Evolutionary conservation across 129 eudicot species (phyloP).

Genomic region (Escallonia rubra): DNA sequence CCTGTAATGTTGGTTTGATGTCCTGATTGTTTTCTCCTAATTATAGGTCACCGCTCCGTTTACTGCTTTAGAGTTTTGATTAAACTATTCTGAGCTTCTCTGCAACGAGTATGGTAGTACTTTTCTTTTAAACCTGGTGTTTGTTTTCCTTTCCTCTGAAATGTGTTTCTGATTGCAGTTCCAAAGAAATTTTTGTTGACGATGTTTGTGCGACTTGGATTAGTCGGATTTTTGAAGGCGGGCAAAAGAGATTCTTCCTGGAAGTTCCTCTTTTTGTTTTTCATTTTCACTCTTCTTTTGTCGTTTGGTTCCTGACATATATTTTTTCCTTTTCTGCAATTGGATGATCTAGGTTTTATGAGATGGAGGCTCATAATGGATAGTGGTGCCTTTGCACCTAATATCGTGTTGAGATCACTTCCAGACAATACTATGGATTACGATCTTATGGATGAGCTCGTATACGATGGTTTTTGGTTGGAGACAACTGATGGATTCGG

Average conservation of each 20-base stretch:
- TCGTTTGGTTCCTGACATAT: conserved; percentile 43
- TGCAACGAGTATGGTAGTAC: neutral
- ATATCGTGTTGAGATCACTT: conserved; percentile 18
- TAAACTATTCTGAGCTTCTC: neutral
- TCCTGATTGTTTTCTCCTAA: neutral
- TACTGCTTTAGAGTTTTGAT: neutral
- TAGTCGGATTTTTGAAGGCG: conserved; percentile 23
- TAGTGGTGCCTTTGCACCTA: conserved; percentile 23
- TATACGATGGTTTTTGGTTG: conserved; percentile 44
- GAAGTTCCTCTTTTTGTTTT: conserved; percentile 54
- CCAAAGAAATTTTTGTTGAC: conserved; percentile 24
- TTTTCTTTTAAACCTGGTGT: neutral
- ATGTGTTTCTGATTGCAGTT: conserved; percentile 40
- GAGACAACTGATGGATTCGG: conserved; percentile 33
- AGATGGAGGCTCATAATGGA: conserved; percentile 20
- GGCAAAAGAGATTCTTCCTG: conserved; percentile 43
- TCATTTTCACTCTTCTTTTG: conserved; percentile 36
- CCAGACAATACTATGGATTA: conserved; percentile 19
- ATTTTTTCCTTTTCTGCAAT: neutral
- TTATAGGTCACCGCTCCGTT: neutral
- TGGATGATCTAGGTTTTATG: neutral
- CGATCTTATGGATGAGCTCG: conserved; percentile 35
- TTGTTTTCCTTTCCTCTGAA: neutral
- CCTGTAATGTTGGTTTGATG: neutral
- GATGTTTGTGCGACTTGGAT: conserved; percentile 31